Evolutionary conservation across 352 stramenopile species (phyloP).

Genomic region (Proteromonas lacertae): DNA sequence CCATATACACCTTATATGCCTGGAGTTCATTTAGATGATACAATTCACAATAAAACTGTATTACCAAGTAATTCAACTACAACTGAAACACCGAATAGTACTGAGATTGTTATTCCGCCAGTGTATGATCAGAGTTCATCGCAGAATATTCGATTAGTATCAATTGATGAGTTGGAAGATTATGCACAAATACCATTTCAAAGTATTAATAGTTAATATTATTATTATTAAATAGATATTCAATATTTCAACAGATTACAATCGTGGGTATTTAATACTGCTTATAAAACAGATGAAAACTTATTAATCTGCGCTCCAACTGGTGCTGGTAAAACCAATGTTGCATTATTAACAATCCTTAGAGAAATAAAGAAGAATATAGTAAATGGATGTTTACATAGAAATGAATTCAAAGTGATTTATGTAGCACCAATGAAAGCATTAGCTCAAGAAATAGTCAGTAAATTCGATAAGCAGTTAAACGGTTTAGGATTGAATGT

Average conservation of each 20-base stretch:
- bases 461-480: slow-evolving; percentile 72
- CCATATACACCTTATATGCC: too few species aligned
- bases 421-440: slow-evolving; percentile 90
- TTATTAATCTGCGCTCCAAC: slow-evolving; percentile 55
- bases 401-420: slow-evolving; percentile 51
- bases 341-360: slow-evolving; percentile 81
- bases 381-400: slow-evolving; percentile 12
- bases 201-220: too few species aligned
- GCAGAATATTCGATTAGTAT: too few species aligned
- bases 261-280: slow-evolving; percentile 58
- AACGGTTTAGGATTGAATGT: slow-evolving; percentile 21
- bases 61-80: too few species aligned
- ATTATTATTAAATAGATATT: too few species aligned
- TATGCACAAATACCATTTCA: too few species aligned
- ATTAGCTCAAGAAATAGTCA: slow-evolving; percentile 89
- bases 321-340: slow-evolving; percentile 90
- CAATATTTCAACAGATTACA: slow-evolving; percentile 86
- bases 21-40: too few species aligned
- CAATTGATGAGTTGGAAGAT: too few species aligned
- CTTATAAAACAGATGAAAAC: slow-evolving; percentile 81
- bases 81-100: too few species aligned
- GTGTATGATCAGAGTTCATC: too few species aligned
- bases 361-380: slow-evolving; percentile 42
- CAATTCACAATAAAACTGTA: too few species aligned
- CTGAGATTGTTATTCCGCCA: too few species aligned